Evolutionary conservation across 495 filamentous ascomycete genomes (phyloP), one percentile per base, ranked within the genome.

Genomic region (Pyronema omphalodes): DNA sequence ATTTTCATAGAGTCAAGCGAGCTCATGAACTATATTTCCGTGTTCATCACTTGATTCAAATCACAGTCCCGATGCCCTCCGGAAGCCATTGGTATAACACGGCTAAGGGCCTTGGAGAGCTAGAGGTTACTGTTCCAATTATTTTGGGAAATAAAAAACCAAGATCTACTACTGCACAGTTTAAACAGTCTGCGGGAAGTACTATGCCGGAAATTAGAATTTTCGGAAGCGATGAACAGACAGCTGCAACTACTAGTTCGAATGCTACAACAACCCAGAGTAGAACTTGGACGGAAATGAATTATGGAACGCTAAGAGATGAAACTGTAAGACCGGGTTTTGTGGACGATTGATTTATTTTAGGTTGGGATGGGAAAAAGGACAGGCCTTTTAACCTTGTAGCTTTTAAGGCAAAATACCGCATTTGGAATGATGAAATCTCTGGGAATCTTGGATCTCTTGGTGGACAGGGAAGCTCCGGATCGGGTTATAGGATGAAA

Each of bases 261-360:
- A 59, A 14, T 48, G 55, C 39, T 39, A 36, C 9, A 1, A 7
- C 48, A 3, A 53, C 23, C n/a, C 65, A 62, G 62, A 65, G 37
- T 29, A 29, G 5, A 5, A 29, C 2, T 29, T 29, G 23, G 48
- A 52, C 59, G 17, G 62, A 62, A 7, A 58, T 62, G 44, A 58
- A 56, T 23, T 65, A 65, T 51, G 47, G 56, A 49, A 65, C 61
- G 3, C 23, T 65, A 51, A 59, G 64, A 33, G 62, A 65, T 50
- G 56, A 58, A 14, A 49, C 55, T 55, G 37, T 53, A 37, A 51
- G 53, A 33, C 62, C 62, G 6, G 58, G 23, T n/a, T 65, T 65
- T 43, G 53, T 57, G 29, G 37, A 44, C 8, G 57, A 63, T 41
- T 40, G 9, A 19, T n/a, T n/a, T n/a, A n/a, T n/a, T n/a, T n/a